A percentile compares a stretch with the other conserved stretches of the same genome.
These are phyloP conservation scores for Aurantiochytrium sp. DNA, from an alignment of 108 stramenopile species.

Conservation along the genomic window DNA sequence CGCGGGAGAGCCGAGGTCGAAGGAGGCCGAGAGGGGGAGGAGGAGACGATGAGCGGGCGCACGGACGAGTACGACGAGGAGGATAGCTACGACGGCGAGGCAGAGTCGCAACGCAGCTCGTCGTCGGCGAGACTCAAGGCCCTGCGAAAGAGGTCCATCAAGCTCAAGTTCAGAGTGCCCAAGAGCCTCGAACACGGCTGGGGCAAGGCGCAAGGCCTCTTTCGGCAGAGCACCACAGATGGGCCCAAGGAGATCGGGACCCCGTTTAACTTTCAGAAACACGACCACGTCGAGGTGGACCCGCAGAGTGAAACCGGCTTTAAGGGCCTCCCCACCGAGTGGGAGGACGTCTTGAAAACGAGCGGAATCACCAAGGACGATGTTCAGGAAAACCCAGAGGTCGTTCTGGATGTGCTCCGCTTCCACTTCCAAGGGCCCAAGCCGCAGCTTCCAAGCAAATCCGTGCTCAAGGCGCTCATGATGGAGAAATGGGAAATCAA, in stretches of 20 bases:
- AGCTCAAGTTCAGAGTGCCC: constrained; percentile 8
- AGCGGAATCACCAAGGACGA: constrained; percentile 62
- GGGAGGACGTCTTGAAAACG: constrained; percentile 46
- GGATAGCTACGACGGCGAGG: background rate
- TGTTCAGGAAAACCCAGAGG: constrained; percentile 49
- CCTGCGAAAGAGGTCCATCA: background rate
- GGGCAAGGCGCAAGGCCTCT: background rate
- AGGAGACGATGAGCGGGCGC: background rate
- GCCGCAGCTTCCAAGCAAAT: constrained; percentile 20
- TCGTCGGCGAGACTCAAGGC: background rate
- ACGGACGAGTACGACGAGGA: background rate
- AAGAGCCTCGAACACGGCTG: background rate
- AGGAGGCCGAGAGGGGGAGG: background rate
- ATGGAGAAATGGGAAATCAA: constrained; percentile 35
- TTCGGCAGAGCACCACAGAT: background rate
- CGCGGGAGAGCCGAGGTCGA: background rate
- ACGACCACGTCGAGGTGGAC: constrained; percentile 36
- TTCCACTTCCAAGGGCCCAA: constrained; percentile 57
- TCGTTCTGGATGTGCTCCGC: constrained; percentile 51
- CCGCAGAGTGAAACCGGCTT: constrained; percentile 32
- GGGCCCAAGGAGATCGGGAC: constrained; percentile 17
- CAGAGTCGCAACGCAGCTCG: background rate
- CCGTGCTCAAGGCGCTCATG: background rate
- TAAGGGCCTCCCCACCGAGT: constrained; percentile 43
- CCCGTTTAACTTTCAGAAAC: constrained; percentile 52